Conservation (phyloP, 495 filamentous ascomycete species). For the Penicillium bialowiezense region DNA sequence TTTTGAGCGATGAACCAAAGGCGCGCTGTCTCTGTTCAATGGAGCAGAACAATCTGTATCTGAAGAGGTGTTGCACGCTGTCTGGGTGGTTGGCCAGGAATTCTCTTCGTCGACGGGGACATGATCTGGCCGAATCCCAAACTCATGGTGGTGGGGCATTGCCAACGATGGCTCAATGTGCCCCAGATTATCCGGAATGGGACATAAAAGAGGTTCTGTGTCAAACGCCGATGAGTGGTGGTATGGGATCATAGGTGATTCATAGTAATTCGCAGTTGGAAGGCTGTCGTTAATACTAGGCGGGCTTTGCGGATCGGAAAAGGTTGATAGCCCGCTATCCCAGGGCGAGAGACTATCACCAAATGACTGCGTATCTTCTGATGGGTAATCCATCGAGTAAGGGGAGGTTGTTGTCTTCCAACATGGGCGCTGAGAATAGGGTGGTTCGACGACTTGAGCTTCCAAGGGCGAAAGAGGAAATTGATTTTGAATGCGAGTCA, state of each 20-base stretch:
- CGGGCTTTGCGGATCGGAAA: constrained; percentile 24
- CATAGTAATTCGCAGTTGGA: constrained; percentile 17
- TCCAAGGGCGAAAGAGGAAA: constrained; percentile 9
- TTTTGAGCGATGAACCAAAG: constrained; percentile 5
- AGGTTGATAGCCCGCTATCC: constrained; percentile 17
- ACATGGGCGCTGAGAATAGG: constrained; percentile 8
- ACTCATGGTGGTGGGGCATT: background rate
- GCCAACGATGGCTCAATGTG: constrained; percentile 10
- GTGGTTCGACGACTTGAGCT: background rate
- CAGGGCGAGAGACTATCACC: constrained; percentile 15
- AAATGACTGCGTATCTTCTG: constrained; percentile 5
- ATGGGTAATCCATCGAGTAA: constrained; percentile 6
- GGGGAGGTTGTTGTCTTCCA: constrained; percentile 4
- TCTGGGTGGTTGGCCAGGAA: constrained; percentile 14
- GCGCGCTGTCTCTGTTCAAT: background rate
- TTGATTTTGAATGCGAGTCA: too few species aligned
- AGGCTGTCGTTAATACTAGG: constrained; percentile 15
- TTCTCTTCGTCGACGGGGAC: constrained; percentile 9
- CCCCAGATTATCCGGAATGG: constrained; percentile 15
- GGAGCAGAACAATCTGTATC: constrained; percentile 14
- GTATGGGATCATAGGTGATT: constrained; percentile 18
- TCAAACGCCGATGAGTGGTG: constrained; percentile 16
- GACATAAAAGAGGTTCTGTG: constrained; percentile 13
- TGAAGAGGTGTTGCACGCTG: constrained; percentile 15
- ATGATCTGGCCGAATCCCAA: constrained; percentile 8